Percentiles rank a stretch among this genome's conserved stretches.
These are phyloP conservation scores for Peronospora belbahrii DNA, from an alignment of 352 stramenopile species.

Conservation along the genomic window DNA sequence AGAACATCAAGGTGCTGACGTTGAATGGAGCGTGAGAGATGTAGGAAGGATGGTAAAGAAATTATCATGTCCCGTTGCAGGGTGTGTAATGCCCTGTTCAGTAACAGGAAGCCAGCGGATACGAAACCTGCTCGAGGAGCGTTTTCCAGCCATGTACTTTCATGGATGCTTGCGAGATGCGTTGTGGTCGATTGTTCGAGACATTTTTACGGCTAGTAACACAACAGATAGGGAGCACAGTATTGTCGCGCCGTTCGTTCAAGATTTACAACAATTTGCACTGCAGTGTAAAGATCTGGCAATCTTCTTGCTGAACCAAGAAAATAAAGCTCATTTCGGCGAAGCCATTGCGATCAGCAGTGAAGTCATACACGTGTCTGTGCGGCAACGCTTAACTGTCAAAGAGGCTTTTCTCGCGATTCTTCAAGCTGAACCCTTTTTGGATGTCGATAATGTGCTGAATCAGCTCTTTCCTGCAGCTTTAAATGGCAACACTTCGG, in stretches of 20 bases:
- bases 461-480: constrained; percentile 6
- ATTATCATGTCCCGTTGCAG: constrained; percentile 15
- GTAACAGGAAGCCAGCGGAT: constrained; percentile 10
- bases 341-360: not conserved
- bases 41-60: constrained; percentile 14
- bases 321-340: not conserved
- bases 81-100: constrained; percentile 24
- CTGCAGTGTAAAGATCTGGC: constrained; percentile 30
- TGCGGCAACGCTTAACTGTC: constrained; percentile 18
- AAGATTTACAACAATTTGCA: constrained; percentile 31
- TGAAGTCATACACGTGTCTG: constrained; percentile 16
- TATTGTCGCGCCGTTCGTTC: constrained; percentile 7
- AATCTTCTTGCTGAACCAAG: constrained; percentile 13
- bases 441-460: constrained; percentile 14
- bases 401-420: constrained; percentile 20
- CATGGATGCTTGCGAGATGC: constrained; percentile 30
- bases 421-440: constrained; percentile 27
- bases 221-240: constrained; percentile 1
- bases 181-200: constrained; percentile 14
- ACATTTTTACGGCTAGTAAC: constrained; percentile 17
- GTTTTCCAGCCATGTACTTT: constrained; percentile 33
- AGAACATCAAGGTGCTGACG: constrained; percentile 5
- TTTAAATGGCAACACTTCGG: not conserved
- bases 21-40: constrained; percentile 18
- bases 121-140: constrained; percentile 19